Percentiles rank a stretch among this genome's conserved stretches.
These are phyloP conservation scores for Syzygium aromaticum DNA, from an alignment of 345 rosid genomes.

Conservation along the genomic window DNA sequence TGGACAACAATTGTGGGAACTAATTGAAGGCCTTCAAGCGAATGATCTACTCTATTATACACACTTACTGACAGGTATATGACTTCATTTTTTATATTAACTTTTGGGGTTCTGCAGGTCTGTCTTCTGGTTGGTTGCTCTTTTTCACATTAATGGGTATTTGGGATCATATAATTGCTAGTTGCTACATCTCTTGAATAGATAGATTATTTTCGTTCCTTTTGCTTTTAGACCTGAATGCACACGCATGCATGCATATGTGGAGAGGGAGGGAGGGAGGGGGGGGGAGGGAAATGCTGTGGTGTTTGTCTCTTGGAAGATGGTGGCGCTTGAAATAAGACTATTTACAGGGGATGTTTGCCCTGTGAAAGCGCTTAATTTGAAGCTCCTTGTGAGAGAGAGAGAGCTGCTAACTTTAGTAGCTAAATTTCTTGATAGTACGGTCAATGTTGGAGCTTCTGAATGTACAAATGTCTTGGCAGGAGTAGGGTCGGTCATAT, in stretches of 20 bases:
- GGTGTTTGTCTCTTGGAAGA: background rate
- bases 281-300: background rate
- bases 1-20: conserved; percentile 77
- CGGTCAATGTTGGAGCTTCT: background rate
- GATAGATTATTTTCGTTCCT: background rate
- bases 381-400: background rate
- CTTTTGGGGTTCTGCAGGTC: background rate
- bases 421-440: background rate
- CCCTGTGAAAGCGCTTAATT: background rate
- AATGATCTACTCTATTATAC: conserved; percentile 77
- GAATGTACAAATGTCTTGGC: background rate
- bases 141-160: background rate
- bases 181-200: background rate
- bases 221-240: background rate
- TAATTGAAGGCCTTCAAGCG: conserved; percentile 87
- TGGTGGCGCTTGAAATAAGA: background rate
- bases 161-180: background rate
- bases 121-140: background rate
- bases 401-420: background rate
- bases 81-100: background rate
- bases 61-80: conserved; percentile 83
- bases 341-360: background rate
- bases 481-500: background rate
- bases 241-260: background rate
- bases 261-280: background rate